phyloP scores from a whole-genome alignment of 768 basidiomycete species.

The Collybia nuda region DNA sequence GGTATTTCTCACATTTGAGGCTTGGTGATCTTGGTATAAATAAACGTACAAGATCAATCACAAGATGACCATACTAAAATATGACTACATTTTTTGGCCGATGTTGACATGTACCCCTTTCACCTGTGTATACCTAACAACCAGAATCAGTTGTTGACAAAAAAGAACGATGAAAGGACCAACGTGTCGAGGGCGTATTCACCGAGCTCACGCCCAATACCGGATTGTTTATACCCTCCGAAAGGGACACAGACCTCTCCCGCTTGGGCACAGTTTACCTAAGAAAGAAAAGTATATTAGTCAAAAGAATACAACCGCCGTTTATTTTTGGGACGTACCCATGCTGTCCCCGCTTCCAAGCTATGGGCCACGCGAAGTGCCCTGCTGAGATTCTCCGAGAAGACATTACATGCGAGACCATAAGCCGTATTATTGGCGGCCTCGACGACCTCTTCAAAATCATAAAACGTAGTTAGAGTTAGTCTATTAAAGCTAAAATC shows the following conservation, averaged over 20 bases:
- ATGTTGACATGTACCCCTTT: no score
- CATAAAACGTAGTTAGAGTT: no score
- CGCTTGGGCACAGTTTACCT: conserved; percentile 16
- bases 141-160: no score
- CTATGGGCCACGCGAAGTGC: conserved; percentile 20
- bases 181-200: conserved; percentile 21
- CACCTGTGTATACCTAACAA: no score
- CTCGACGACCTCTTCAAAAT: conserved; percentile 18
- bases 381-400: conserved; percentile 16
- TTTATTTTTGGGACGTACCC: conserved; percentile 4
- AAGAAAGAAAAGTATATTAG: not conserved
- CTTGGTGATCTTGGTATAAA: no score
- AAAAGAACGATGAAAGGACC: no score
- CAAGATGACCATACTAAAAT: no score
- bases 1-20: no score
- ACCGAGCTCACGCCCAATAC: conserved; percentile 20
- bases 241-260: conserved; percentile 14
- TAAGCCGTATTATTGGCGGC: conserved; percentile 19
- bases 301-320: no score
- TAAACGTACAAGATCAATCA: no score
- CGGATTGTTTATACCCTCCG: conserved; percentile 24
- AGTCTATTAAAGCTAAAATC: no score
- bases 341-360: conserved; percentile 21
- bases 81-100: no score
- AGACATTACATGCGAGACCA: conserved; percentile 19